These are phyloP conservation scores for Russula ochroleuca DNA, from an alignment of 768 basidiomycete genomes.

Conservation along the genomic window DNA sequence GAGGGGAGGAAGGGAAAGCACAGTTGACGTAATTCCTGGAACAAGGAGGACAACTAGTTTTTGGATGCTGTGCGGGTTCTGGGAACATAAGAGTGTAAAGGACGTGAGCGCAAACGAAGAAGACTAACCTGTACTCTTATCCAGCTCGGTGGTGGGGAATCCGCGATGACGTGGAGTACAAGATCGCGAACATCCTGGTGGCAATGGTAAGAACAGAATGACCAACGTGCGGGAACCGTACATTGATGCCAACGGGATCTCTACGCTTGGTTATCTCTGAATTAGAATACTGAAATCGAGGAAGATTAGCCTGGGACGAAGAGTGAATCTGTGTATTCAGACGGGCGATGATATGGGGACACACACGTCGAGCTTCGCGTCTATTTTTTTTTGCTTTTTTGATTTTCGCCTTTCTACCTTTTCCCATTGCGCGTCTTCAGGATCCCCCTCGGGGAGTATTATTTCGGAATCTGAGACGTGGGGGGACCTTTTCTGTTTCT, in stretches of 20 bases:
- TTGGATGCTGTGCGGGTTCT: conserved; percentile 72
- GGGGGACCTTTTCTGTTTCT: conserved; percentile 7
- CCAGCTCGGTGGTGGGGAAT: conserved; percentile 84
- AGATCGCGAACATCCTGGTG: conserved; percentile 84
- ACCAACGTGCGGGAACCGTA: conserved; percentile 36
- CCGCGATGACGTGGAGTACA: conserved; percentile 73
- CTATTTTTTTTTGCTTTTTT: conserved; percentile 60
- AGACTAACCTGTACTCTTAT: conserved; percentile 61
- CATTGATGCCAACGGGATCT: conserved; percentile 76
- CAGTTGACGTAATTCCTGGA: conserved; percentile 77
- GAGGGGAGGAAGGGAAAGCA: conserved; percentile 66
- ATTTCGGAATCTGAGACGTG: not conserved
- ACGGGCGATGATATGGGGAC: conserved; percentile 23
- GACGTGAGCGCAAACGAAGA: not conserved
- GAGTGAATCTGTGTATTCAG: conserved; percentile 23
- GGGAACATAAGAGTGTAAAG: conserved; percentile 15
- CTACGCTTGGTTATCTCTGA: conserved; percentile 68
- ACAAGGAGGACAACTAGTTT: conserved; percentile 78
- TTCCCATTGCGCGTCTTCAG: conserved; percentile 44
- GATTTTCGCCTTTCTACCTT: conserved; percentile 68
- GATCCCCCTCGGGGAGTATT: not conserved
- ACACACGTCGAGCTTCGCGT: conserved; percentile 60
- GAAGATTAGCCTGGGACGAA: conserved; percentile 46
- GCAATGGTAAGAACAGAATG: not conserved
- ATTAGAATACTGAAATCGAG: conserved; percentile 78